phyloP scores from a whole-genome alignment of 768 basidiomycete species.

The Trametes cubensis region DNA sequence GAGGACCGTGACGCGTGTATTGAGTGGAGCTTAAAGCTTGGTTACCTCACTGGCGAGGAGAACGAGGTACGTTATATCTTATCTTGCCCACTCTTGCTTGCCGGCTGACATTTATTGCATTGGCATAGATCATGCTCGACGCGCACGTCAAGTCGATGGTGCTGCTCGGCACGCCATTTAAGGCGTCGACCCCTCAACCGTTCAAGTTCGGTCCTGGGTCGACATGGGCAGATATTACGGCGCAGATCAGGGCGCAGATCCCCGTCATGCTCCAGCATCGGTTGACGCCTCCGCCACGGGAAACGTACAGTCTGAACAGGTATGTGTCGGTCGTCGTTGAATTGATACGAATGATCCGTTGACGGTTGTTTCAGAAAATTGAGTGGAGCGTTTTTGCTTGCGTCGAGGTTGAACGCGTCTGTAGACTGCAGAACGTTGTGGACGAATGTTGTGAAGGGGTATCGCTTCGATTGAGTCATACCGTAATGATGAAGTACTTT shows the following conservation, averaged over 20 bases:
- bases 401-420: conserved; percentile 70
- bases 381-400: conserved; percentile 80
- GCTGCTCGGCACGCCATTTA: conserved; percentile 87
- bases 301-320: conserved; percentile 95
- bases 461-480: conserved; percentile 32
- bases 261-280: conserved; percentile 89
- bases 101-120: neutral
- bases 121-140: conserved; percentile 71
- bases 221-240: conserved; percentile 71
- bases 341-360: neutral
- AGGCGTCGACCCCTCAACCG: conserved; percentile 58
- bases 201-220: conserved; percentile 78
- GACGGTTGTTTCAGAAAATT: conserved; percentile 56
- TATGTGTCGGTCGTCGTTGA: conserved; percentile 34
- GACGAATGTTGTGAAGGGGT: conserved; percentile 61
- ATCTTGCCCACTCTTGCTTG: neutral
- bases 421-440: conserved; percentile 77
- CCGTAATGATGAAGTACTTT: too few relatives aligned
- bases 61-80: conserved; percentile 54
- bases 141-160: conserved; percentile 85
- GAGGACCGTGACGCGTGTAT: conserved; percentile 70
- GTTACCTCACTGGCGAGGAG: conserved; percentile 90
- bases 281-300: conserved; percentile 88
- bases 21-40: conserved; percentile 75
- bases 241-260: conserved; percentile 76